These are phyloP conservation scores for Dryadomyces quercivorus DNA, from an alignment of 2,329 filamentous ascomycete species.

Conservation along the genomic window DNA sequence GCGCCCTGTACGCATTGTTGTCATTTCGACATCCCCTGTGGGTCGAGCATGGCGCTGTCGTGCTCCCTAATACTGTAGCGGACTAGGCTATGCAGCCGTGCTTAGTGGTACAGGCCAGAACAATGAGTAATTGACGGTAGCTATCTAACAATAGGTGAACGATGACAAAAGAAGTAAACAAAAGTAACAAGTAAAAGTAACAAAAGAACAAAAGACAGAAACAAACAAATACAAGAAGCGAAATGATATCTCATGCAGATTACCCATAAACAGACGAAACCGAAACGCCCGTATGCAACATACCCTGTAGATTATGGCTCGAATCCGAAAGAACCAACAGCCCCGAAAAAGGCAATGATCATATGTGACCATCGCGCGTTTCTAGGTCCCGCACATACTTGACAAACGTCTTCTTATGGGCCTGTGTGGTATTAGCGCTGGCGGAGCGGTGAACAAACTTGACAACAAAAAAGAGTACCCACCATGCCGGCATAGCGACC, in stretches of 20 bases:
- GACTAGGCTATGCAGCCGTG: too few relatives aligned
- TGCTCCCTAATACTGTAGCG: too few relatives aligned
- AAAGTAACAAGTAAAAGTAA: background rate
- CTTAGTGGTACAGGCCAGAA: too few relatives aligned
- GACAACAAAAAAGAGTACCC: constrained; percentile 21
- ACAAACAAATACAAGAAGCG: background rate
- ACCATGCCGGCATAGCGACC: constrained; percentile 84
- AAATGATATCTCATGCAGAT: too few relatives aligned
- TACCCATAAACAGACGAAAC: too few relatives aligned
- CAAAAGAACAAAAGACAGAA: background rate
- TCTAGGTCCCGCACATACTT: constrained; percentile 84
- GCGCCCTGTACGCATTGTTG: background rate
- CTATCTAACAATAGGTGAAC: background rate
- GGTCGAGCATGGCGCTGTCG: too few relatives aligned
- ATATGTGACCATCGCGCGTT: constrained; percentile 15
- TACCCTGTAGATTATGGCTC: too few relatives aligned
- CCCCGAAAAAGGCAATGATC: background rate
- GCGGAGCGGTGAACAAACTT: background rate
- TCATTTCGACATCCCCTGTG: background rate
- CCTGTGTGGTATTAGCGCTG: constrained; percentile 27
- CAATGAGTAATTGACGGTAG: too few relatives aligned
- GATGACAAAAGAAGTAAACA: background rate
- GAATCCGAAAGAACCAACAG: too few relatives aligned
- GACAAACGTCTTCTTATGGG: constrained; percentile 94
- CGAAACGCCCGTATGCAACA: too few relatives aligned